phyloP scores from a whole-genome alignment of 1,284 basidiomycete species.

The Malassezia arunalokei region DNA sequence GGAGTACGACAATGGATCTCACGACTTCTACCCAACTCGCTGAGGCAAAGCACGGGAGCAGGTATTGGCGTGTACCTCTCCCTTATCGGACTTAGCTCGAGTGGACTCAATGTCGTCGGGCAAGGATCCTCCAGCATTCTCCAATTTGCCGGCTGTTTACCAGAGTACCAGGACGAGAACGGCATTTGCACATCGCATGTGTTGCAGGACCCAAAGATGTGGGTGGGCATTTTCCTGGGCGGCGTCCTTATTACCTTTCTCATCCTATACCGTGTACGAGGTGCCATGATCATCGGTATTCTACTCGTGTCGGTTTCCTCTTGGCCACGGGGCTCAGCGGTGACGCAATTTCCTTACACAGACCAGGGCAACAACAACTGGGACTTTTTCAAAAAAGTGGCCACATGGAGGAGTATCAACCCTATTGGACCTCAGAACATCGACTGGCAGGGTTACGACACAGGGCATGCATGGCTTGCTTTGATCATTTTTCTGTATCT shows the following conservation, averaged over 20 bases:
- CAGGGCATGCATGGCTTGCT: constrained; percentile 73
- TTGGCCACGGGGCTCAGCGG: constrained; percentile 67
- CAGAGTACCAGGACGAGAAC: constrained; percentile 33
- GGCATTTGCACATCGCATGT: constrained; percentile 60
- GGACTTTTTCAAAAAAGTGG: constrained; percentile 75
- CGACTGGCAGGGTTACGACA: constrained; percentile 51
- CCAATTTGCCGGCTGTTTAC: constrained; percentile 63
- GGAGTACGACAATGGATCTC: constrained; percentile 82
- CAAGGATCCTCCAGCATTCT: constrained; percentile 62
- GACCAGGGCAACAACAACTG: constrained; percentile 59
- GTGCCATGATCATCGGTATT: constrained; percentile 66
- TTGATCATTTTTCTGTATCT: constrained; percentile 73
- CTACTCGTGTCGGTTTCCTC: constrained; percentile 73
- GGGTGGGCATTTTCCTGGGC: constrained; percentile 77
- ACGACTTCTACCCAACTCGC: constrained; percentile 71
- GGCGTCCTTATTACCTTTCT: constrained; percentile 55
- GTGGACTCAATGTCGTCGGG: constrained; percentile 66
- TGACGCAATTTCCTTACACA: constrained; percentile 73
- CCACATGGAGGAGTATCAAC: constrained; percentile 53
- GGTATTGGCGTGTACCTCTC: constrained; percentile 68
- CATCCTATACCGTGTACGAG: constrained; percentile 73
- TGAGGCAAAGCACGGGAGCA: constrained; percentile 69
- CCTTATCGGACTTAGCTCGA: constrained; percentile 52
- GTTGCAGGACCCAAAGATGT: constrained; percentile 63
- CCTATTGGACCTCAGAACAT: constrained; percentile 53